Evolutionary conservation across 164 flowering plant genomes (phyloP).

Genomic region (Liriodendron chinense): DNA sequence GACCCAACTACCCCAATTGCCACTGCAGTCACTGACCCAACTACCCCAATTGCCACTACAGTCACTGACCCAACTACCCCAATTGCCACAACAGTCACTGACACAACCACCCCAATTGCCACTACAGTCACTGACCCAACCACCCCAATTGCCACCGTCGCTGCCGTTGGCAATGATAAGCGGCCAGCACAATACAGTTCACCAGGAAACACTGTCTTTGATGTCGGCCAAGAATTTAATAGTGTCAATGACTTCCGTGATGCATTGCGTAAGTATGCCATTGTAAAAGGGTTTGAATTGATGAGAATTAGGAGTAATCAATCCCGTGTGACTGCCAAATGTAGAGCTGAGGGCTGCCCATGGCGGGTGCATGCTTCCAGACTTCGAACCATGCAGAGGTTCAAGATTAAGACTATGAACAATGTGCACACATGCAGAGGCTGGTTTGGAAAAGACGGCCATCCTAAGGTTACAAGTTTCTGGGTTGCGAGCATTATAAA

Average conservation of each 20-base stretch:
- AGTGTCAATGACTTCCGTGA: constrained; percentile 64
- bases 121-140: constrained; percentile 30
- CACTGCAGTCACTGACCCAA: too few relatives aligned
- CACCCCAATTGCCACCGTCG: constrained; percentile 3
- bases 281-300: constrained; percentile 72
- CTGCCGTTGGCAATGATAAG: constrained; percentile 5
- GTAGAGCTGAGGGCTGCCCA: constrained; percentile 69
- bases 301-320: too few relatives aligned
- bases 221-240: constrained; percentile 73
- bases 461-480: constrained; percentile 50
- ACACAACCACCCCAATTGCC: constrained; percentile 29
- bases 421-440: constrained; percentile 73
- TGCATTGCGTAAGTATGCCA: constrained; percentile 63
- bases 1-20: neutral
- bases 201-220: too few relatives aligned
- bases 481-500: constrained; percentile 63
- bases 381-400: constrained; percentile 56
- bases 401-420: constrained; percentile 62
- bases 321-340: constrained; percentile 73
- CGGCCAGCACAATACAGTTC: constrained; percentile 33
- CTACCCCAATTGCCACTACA: constrained; percentile 8
- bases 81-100: constrained; percentile 24
- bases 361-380: constrained; percentile 80
- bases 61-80: constrained; percentile 33
- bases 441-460: constrained; percentile 49